phyloP scores from a whole-genome alignment of 2,329 filamentous ascomycete genomes.

The Exophiala sideris region DNA sequence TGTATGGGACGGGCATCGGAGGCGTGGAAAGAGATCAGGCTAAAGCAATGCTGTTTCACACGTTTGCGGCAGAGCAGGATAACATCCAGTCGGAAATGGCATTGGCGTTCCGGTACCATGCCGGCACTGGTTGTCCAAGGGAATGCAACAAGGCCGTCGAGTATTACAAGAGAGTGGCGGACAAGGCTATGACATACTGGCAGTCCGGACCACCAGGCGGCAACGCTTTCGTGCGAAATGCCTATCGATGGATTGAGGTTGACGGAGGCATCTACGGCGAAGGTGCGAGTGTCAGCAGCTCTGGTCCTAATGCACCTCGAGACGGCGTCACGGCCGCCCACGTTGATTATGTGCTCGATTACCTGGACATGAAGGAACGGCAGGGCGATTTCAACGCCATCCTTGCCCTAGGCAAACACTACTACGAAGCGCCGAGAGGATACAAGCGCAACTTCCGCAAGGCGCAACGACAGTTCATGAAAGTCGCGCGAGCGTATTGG shows the following conservation, averaged over 20 bases:
- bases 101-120: conserved; percentile 78
- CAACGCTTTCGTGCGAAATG: conserved; percentile 69
- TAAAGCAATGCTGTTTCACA: conserved; percentile 88
- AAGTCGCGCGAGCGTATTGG: conserved; percentile 80
- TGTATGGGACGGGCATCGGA: conserved; percentile 91
- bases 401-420: conserved; percentile 77
- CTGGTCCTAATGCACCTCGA: conserved; percentile 75
- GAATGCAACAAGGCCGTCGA: conserved; percentile 80
- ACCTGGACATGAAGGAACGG: conserved; percentile 82
- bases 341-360: conserved; percentile 88
- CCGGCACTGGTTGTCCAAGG: conserved; percentile 78
- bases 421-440: conserved; percentile 80
- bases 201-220: conserved; percentile 88
- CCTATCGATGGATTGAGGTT: conserved; percentile 85
- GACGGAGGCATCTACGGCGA: conserved; percentile 91
- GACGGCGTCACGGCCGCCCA: conserved; percentile 67
- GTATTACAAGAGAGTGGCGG: conserved; percentile 90
- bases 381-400: conserved; percentile 87
- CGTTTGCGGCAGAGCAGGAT: conserved; percentile 80
- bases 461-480: conserved; percentile 76
- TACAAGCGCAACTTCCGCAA: conserved; percentile 69
- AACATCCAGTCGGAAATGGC: conserved; percentile 91
- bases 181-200: conserved; percentile 86
- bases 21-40: conserved; percentile 83
- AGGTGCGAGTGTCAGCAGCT: conserved; percentile 85